Conservation (phyloP, 805 yeast species). For the Wickerhamiella dianesei region DNA sequence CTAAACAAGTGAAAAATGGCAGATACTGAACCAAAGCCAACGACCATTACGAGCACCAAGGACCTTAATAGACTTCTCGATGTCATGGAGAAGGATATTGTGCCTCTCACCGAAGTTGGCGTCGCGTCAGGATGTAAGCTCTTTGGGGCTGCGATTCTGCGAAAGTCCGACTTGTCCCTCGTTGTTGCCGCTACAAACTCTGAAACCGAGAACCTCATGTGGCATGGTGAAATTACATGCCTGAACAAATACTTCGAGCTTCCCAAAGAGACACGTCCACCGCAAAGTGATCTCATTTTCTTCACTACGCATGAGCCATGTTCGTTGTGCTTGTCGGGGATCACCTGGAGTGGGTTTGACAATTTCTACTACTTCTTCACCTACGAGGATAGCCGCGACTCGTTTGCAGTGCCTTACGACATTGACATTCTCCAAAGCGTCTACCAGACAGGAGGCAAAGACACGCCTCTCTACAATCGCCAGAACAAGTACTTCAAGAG, state of each 20-base stretch:
- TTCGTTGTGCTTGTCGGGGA: conserved; percentile 17
- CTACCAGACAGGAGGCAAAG: conserved; percentile 12
- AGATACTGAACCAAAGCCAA: not conserved
- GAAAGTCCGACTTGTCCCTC: conserved; percentile 12
- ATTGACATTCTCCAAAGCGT: conserved; percentile 14
- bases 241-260: conserved; percentile 14
- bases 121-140: conserved; percentile 12
- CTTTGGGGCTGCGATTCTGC: conserved; percentile 17
- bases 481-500: conserved; percentile 12
- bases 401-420: conserved; percentile 14
- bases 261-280: conserved; percentile 7
- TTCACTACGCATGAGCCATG: conserved; percentile 20
- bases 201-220: conserved; percentile 14
- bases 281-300: conserved; percentile 15
- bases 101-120: conserved; percentile 12
- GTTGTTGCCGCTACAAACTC: conserved; percentile 15
- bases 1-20: not conserved
- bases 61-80: conserved; percentile 11
- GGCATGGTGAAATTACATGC: conserved; percentile 16
- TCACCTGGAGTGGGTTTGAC: conserved; percentile 19
- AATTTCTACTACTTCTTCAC: conserved; percentile 17
- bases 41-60: not conserved
- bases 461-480: conserved; percentile 13
- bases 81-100: conserved; percentile 14
- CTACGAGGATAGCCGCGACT: conserved; percentile 14